Conservation (phyloP, 805 yeast genomes). For the Wickerhamomyces mucosus region DNA sequence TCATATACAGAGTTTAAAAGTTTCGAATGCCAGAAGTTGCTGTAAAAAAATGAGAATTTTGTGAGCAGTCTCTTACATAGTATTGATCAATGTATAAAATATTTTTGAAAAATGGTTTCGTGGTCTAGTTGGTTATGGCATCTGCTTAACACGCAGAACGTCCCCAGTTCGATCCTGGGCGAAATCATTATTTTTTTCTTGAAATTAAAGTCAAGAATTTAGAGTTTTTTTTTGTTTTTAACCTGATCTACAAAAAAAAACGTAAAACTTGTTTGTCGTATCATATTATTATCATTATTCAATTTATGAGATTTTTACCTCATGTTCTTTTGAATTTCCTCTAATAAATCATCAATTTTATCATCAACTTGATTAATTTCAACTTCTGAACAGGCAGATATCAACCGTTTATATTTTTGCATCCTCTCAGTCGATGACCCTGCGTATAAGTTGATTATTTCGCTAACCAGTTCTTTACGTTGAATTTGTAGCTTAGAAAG, state of each 20-base stretch:
- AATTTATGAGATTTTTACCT: background rate
- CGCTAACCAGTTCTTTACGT: constrained; percentile 26
- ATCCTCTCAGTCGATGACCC: constrained; percentile 37
- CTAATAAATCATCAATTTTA: constrained; percentile 49
- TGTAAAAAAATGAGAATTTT: too few relatives aligned
- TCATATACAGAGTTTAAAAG: too few relatives aligned
- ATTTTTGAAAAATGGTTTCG: constrained; percentile 69
- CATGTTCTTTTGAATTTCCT: constrained; percentile 15
- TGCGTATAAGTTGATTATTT: constrained; percentile 24
- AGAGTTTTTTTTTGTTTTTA: too few relatives aligned
- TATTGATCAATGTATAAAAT: too few relatives aligned
- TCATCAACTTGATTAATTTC: constrained; percentile 59
- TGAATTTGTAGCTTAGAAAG: constrained; percentile 35
- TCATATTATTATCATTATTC: background rate
- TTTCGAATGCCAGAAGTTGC: too few relatives aligned
- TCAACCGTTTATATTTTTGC: constrained; percentile 58
- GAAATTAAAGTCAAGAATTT: background rate
- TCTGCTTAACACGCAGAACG: constrained; percentile 99
- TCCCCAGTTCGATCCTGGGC: constrained; percentile 99
- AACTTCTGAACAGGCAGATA: constrained; percentile 60
- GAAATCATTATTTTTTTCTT: constrained; percentile 48
- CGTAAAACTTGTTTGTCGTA: background rate
- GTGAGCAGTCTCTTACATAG: too few relatives aligned
- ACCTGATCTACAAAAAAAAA: background rate
- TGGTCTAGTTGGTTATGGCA: constrained; percentile 99